A percentile compares a stretch with the other conserved stretches of the same genome.
Conservation (phyloP, 1,284 basidiomycete genomes). For the Cryptococcus deneoformans region DNA sequence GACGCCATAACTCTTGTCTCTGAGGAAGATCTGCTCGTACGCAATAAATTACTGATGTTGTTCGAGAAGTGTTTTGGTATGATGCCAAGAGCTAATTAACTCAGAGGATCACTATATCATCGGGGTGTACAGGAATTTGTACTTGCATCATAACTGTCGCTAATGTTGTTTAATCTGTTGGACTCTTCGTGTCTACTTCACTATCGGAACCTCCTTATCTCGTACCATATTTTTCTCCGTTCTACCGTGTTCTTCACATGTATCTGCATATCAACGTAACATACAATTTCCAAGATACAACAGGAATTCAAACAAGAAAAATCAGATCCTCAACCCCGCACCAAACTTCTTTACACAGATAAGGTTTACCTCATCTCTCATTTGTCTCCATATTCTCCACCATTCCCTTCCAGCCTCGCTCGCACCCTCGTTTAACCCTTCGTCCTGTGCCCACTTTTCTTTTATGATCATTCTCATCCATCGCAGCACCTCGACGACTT, state of each 20-base stretch:
- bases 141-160: too few species aligned
- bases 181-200: too few species aligned
- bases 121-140: neutral
- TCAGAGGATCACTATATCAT: neutral
- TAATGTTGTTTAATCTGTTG: too few species aligned
- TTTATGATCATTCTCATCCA: slow-evolving; percentile 60
- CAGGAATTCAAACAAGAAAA: neutral
- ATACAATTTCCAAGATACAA: neutral
- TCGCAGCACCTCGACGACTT: slow-evolving; percentile 64
- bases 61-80: slow-evolving; percentile 14
- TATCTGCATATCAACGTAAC: neutral
- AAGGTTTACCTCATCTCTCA: slow-evolving; percentile 62
- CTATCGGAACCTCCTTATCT: neutral
- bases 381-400: slow-evolving; percentile 69
- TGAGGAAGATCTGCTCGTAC: slow-evolving; percentile 15
- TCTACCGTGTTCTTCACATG: neutral
- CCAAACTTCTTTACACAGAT: slow-evolving; percentile 64
- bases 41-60: slow-evolving; percentile 13
- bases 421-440: slow-evolving; percentile 39
- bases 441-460: slow-evolving; percentile 22
- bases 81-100: neutral
- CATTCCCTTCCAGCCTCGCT: slow-evolving; percentile 53
- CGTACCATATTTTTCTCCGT: neutral
- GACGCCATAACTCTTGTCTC: neutral
- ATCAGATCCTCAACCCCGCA: slow-evolving; percentile 50